Conservation (phyloP, 768 basidiomycete species). For the Hericium alpestre region DNA sequence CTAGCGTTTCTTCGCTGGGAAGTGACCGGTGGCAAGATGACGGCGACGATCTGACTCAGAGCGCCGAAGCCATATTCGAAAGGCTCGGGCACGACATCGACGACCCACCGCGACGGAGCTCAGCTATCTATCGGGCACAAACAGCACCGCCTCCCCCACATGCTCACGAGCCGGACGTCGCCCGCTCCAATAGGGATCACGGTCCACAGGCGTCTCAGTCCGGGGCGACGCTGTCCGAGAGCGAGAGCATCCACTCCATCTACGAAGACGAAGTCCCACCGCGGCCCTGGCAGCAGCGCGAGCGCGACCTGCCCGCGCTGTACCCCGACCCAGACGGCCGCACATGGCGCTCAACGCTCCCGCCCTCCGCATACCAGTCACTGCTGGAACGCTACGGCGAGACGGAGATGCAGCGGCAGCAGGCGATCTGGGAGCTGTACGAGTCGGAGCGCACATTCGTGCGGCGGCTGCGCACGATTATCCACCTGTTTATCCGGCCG, state of each 20-base stretch:
- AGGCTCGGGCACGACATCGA: not conserved
- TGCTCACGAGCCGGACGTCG: too few species aligned
- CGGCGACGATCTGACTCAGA: conserved; percentile 4
- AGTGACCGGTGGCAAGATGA: conserved; percentile 12
- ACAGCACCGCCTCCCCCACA: too few species aligned
- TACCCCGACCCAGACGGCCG: conserved; percentile 8
- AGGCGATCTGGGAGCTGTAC: conserved; percentile 56
- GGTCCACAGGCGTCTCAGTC: not conserved
- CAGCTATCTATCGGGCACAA: too few species aligned
- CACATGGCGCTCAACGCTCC: conserved; percentile 13
- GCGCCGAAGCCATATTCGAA: conserved; percentile 9
- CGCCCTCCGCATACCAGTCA: conserved; percentile 21
- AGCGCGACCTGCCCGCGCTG: not conserved
- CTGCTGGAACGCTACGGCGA: conserved; percentile 32
- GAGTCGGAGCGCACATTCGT: conserved; percentile 64
- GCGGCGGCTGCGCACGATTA: conserved; percentile 49
- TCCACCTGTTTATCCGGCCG: conserved; percentile 68
- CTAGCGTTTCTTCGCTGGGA: conserved; percentile 2
- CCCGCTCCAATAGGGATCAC: not conserved
- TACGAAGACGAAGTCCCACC: not conserved
- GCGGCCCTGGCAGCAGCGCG: not conserved
- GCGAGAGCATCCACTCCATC: not conserved
- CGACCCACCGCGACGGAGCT: too few species aligned
- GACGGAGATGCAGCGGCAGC: conserved; percentile 51
- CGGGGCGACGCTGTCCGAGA: not conserved